phyloP scores from a whole-genome alignment of 129 eudicot genomes.

The Tagetes erecta region DNA sequence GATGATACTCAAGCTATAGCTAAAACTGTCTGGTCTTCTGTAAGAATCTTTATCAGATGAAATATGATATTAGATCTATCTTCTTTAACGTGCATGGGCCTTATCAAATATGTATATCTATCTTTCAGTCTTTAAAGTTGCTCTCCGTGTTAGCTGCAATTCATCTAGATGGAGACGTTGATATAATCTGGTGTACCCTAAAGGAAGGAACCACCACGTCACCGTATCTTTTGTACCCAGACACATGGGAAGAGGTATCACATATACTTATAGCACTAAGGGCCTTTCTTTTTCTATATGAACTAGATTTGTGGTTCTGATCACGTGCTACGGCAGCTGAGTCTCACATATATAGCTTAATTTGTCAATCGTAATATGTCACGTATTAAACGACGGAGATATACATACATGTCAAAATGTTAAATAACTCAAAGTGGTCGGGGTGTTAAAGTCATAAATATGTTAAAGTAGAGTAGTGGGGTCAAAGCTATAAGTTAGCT shows the following conservation, averaged over 20 bases:
- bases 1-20: conserved; percentile 91
- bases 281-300: too few relatives aligned
- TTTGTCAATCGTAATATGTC: too few relatives aligned
- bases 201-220: conserved; percentile 34
- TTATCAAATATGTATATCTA: background rate
- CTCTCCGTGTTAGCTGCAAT: conserved; percentile 77
- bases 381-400: too few relatives aligned
- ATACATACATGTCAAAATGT: too few relatives aligned
- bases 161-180: conserved; percentile 65
- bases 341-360: too few relatives aligned
- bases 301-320: too few relatives aligned
- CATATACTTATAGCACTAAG: background rate
- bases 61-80: background rate
- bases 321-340: too few relatives aligned
- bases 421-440: too few relatives aligned
- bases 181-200: conserved; percentile 66
- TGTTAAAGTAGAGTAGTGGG: too few relatives aligned
- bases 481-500: too few relatives aligned
- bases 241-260: conserved; percentile 84
- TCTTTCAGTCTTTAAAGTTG: conserved; percentile 68
- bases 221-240: conserved; percentile 72
- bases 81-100: too few relatives aligned
- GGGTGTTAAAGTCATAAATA: too few relatives aligned
- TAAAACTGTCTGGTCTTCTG: conserved; percentile 90
- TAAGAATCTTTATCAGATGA: conserved; percentile 39